Evolutionary conservation across 495 filamentous ascomycete genomes (phyloP).

Genomic region (Trypethelium eluteriae): DNA sequence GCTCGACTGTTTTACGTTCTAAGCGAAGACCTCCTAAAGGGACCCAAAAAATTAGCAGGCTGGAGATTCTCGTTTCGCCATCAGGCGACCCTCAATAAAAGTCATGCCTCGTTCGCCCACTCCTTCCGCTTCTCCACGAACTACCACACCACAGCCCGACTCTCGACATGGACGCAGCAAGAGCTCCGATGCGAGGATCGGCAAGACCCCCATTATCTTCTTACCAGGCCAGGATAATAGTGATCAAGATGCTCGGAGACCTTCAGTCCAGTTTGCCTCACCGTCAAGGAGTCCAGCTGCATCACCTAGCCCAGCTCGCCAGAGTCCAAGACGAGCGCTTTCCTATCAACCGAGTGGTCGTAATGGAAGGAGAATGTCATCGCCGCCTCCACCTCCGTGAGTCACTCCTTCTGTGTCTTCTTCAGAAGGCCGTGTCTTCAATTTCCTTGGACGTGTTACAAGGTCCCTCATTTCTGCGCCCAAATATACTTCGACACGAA

Average conservation of each 20-base stretch:
- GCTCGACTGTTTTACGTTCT: too few species aligned
- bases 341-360: constrained; percentile 4
- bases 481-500: too few species aligned
- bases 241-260: background rate
- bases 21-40: background rate
- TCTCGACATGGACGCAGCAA: constrained; percentile 1
- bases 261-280: constrained; percentile 7
- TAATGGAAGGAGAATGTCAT: constrained; percentile 8
- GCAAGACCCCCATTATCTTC: background rate
- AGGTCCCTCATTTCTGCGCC: too few species aligned
- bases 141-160: constrained; percentile 3
- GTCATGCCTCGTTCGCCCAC: background rate
- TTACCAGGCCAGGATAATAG: background rate
- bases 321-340: background rate
- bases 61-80: too few species aligned
- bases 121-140: background rate
- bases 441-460: too few species aligned
- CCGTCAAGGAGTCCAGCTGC: background rate
- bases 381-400: background rate
- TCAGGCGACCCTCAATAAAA: background rate
- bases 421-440: background rate
- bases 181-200: constrained; percentile 4
- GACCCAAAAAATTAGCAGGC: background rate
- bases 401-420: background rate
- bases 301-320: constrained; percentile 1